phyloP scores from a whole-genome alignment of 345 rosid species.

The Noccaea caerulescens region DNA sequence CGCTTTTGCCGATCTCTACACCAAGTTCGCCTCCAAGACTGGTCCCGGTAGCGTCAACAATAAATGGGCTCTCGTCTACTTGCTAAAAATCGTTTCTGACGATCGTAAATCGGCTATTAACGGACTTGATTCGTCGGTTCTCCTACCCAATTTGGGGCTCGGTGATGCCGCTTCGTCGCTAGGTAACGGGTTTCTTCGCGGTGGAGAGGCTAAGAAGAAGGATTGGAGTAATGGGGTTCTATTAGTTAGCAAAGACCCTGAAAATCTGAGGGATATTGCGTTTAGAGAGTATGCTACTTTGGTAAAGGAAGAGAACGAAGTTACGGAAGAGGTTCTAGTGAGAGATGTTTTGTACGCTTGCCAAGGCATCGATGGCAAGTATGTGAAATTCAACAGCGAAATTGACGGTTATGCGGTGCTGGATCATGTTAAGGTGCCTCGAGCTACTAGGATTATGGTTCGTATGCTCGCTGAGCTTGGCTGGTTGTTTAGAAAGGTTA shows the following conservation, averaged over 20 bases:
- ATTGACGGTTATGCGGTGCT: conserved; percentile 73
- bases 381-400: conserved; percentile 63
- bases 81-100: conserved; percentile 80
- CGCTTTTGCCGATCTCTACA: conserved; percentile 77
- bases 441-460: conserved; percentile 71
- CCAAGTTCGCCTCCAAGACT: conserved; percentile 77
- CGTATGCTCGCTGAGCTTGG: conserved; percentile 93
- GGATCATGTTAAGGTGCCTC: conserved; percentile 66
- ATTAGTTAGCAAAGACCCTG: conserved; percentile 71
- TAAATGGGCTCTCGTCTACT: conserved; percentile 88
- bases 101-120: conserved; percentile 53
- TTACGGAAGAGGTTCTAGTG: conserved; percentile 81
- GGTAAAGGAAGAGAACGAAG: conserved; percentile 87
- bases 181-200: conserved; percentile 44
- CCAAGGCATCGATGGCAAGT: conserved; percentile 95
- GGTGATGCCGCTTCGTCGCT: conserved; percentile 39
- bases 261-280: conserved; percentile 75
- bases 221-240: conserved; percentile 77
- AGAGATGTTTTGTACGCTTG: conserved; percentile 92
- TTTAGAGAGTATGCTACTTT: conserved; percentile 73
- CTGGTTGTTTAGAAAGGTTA: conserved; percentile 94
- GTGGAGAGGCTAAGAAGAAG: conserved; percentile 47
- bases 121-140: conserved; percentile 49
- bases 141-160: conserved; percentile 66
- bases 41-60: conserved; percentile 89